Evolutionary conservation across 2,329 filamentous ascomycete genomes (phyloP).

Genomic region (Fusarium sp.): DNA sequence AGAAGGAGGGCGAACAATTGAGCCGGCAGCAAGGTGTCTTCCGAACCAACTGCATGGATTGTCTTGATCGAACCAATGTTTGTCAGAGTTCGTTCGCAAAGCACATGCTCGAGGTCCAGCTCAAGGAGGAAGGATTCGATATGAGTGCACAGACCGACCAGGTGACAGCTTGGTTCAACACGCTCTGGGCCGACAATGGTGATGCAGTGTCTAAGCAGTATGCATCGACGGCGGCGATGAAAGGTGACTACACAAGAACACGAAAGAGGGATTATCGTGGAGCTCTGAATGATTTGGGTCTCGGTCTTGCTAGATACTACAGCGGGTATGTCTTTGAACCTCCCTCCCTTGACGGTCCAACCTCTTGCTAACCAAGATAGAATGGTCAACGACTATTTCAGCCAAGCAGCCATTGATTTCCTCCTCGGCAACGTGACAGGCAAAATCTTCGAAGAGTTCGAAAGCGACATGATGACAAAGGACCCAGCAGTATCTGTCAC

Average conservation of each 20-base stretch:
- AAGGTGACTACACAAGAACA: conserved; percentile 95
- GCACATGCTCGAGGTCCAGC: conserved; percentile 83
- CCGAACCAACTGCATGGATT: conserved; percentile 99
- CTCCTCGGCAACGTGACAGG: conserved; percentile 89
- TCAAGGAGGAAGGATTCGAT: conserved; percentile 81
- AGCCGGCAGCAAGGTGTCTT: conserved; percentile 79
- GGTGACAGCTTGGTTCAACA: conserved; percentile 93
- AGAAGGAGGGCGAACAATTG: conserved; percentile 60
- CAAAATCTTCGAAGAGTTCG: conserved; percentile 93
- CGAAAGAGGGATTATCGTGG: conserved; percentile 92
- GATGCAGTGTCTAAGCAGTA: conserved; percentile 97
- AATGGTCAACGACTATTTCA: conserved; percentile 98
- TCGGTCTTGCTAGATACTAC: conserved; percentile 85
- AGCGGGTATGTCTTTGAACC: conserved; percentile 68
- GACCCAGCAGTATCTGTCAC: conserved; percentile 91
- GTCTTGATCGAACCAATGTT: conserved; percentile 94
- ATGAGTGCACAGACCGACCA: conserved; percentile 83
- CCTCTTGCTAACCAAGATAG: conserved; percentile 64
- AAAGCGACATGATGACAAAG: conserved; percentile 91
- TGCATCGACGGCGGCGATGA: conserved; percentile 93
- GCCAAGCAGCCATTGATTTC: conserved; percentile 95
- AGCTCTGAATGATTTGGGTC: conserved; percentile 89
- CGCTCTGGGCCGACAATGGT: conserved; percentile 96
- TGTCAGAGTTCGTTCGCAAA: conserved; percentile 93
- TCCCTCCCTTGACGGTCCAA: not conserved